These are phyloP conservation scores for Phytophthora rubi DNA, from an alignment of 352 stramenopile genomes.

Conservation along the genomic window DNA sequence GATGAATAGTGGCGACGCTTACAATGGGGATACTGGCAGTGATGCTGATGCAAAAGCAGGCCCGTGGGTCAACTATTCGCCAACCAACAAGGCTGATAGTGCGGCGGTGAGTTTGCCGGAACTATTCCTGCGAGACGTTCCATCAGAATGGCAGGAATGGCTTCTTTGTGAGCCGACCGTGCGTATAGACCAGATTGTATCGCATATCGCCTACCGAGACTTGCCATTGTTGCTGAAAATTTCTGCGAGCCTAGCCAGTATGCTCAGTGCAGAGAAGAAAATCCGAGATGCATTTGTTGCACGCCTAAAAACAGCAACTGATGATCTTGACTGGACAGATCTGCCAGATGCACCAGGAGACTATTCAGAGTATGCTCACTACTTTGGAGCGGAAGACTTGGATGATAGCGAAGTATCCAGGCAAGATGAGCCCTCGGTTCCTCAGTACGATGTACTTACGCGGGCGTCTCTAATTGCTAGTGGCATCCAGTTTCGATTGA, in stretches of 20 bases:
- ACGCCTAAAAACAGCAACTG: conserved; percentile 40
- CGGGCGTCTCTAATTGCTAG: conserved; percentile 41
- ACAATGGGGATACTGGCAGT: conserved; percentile 4
- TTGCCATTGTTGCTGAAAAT: conserved; percentile 74
- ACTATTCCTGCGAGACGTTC: conserved; percentile 40
- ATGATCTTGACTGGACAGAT: conserved; percentile 56
- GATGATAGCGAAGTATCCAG: conserved; percentile 7
- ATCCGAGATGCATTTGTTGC: conserved; percentile 48
- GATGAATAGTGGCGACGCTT: conserved; percentile 17
- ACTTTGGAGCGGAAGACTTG: conserved; percentile 32
- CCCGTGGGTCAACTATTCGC: conserved; percentile 15
- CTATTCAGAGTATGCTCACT: conserved; percentile 44
- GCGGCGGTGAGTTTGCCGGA: conserved; percentile 20
- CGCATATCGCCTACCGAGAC: conserved; percentile 73
- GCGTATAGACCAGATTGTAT: conserved; percentile 59
- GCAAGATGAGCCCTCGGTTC: conserved; percentile 10
- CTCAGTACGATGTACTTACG: conserved; percentile 35
- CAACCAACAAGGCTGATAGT: conserved; percentile 17
- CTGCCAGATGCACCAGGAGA: conserved; percentile 40
- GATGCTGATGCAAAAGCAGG: conserved; percentile 20
- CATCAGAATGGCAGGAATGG: conserved; percentile 59
- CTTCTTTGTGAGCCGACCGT: conserved; percentile 46
- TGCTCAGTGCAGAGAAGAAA: conserved; percentile 50
- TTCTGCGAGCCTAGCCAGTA: conserved; percentile 37
- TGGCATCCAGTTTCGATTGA: conserved; percentile 68